Conservation (phyloP, 2,329 filamentous ascomycete species). For the Dichotomopilus funicola region DNA sequence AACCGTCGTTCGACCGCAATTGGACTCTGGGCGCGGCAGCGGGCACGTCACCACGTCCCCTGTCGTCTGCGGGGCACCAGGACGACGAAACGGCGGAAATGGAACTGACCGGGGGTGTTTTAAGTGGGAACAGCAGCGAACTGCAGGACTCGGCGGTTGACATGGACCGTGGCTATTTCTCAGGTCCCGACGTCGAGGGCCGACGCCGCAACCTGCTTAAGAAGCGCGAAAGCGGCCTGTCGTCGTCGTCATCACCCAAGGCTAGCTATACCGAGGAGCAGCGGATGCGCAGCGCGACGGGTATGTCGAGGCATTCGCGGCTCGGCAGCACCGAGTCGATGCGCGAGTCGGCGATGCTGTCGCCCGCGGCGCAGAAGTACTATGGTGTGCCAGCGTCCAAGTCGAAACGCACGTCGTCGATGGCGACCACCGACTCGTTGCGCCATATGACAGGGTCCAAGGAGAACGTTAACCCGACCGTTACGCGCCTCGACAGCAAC, state of each 20-base stretch:
- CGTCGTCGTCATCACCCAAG: slow-evolving; percentile 56
- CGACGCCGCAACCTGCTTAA: slow-evolving; percentile 72
- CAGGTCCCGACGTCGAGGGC: slow-evolving; percentile 74
- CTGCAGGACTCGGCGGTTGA: slow-evolving; percentile 50
- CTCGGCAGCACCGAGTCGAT: slow-evolving; percentile 74
- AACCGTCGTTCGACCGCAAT: slow-evolving; percentile 63
- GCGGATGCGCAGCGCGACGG: slow-evolving; percentile 57
- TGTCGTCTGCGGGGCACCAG: slow-evolving; percentile 47
- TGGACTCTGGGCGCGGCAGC: slow-evolving; percentile 56
- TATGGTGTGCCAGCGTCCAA: slow-evolving; percentile 41
- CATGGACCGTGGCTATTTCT: slow-evolving; percentile 86
- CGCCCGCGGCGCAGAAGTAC: slow-evolving; percentile 65
- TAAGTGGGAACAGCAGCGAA: slow-evolving; percentile 32
- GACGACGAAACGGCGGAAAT: slow-evolving; percentile 28
- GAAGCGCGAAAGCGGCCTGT: slow-evolving; percentile 58
- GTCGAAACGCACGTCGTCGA: slow-evolving; percentile 51
- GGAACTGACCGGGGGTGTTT: no score
- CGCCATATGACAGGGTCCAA: slow-evolving; percentile 47
- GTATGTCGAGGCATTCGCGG: slow-evolving; percentile 66
- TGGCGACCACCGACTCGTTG: slow-evolving; percentile 49
- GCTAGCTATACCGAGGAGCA: slow-evolving; percentile 74
- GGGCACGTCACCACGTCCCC: slow-evolving; percentile 36
- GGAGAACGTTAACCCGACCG: slow-evolving; percentile 48
- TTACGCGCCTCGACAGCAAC: slow-evolving; percentile 53
- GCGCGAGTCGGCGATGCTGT: slow-evolving; percentile 50